These are phyloP conservation scores for Colletotrichum sp. DNA, from an alignment of 2,329 filamentous ascomycete genomes.

Conservation along the genomic window DNA sequence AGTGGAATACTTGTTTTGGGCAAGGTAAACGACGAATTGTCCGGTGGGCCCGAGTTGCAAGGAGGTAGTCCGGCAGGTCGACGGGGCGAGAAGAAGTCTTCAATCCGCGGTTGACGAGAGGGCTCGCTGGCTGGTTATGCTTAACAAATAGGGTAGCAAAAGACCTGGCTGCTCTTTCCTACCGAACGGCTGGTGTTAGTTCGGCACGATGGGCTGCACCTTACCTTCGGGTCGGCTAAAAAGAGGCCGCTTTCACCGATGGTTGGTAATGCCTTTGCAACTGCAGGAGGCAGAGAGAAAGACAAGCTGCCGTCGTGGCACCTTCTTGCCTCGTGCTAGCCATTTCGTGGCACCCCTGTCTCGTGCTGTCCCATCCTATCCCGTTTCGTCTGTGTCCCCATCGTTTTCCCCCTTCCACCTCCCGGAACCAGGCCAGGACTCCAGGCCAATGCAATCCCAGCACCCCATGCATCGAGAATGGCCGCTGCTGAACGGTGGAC, in stretches of 20 bases:
- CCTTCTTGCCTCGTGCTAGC: slow-evolving; percentile 20
- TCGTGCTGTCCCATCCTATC: background rate
- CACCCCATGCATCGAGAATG: background rate
- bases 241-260: background rate
- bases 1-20: background rate
- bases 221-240: background rate
- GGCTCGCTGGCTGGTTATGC: background rate
- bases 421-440: background rate
- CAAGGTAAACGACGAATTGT: background rate
- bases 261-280: background rate
- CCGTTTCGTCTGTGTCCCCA: slow-evolving; percentile 6
- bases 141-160: background rate
- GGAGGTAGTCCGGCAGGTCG: background rate
- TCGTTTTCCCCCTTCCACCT: background rate
- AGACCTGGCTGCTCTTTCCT: background rate
- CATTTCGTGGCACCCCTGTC: slow-evolving; percentile 6
- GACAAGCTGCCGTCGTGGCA: background rate
- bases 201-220: background rate
- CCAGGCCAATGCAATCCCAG: background rate
- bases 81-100: background rate
- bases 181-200: background rate
- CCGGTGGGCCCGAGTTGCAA: background rate
- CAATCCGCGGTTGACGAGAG: background rate
- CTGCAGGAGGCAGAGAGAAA: background rate
- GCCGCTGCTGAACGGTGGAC: background rate